A percentile compares a stretch with the other conserved stretches of the same genome.
Conservation (phyloP, 2,329 filamentous ascomycete genomes). For the Venturia carpophila region DNA sequence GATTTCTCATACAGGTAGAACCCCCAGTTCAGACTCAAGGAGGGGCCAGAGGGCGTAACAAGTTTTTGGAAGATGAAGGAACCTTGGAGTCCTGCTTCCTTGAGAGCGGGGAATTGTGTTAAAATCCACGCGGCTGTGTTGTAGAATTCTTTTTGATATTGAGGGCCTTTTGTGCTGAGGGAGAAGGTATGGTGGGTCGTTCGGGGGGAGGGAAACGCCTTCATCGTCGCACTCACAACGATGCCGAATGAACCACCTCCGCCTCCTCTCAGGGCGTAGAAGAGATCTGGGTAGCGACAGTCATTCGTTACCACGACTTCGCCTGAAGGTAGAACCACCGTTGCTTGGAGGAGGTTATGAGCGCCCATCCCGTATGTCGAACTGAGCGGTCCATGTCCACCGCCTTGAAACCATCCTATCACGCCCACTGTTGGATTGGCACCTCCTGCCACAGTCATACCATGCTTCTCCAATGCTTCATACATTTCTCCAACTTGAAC, state of each 20-base stretch:
- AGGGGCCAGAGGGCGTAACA: not conserved
- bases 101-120: constrained; percentile 14
- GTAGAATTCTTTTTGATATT: constrained; percentile 6
- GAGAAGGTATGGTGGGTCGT: constrained; percentile 2
- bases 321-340: constrained; percentile 36
- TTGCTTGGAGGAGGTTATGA: constrained; percentile 36
- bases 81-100: constrained; percentile 14
- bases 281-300: constrained; percentile 28
- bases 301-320: constrained; percentile 30
- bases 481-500: constrained; percentile 17
- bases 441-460: constrained; percentile 13
- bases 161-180: not conserved
- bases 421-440: constrained; percentile 24
- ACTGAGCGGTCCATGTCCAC: constrained; percentile 36
- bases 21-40: not conserved
- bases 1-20: constrained; percentile 9
- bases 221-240: constrained; percentile 31
- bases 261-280: constrained; percentile 15
- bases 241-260: constrained; percentile 24
- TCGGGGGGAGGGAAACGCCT: constrained; percentile 20
- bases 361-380: constrained; percentile 34
- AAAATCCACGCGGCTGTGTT: constrained; percentile 11
- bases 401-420: constrained; percentile 29
- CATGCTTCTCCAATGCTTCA: constrained; percentile 6
- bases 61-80: not conserved